Evolutionary conservation across 768 basidiomycete species (phyloP).

Genomic region (Tricholoma sp.): DNA sequence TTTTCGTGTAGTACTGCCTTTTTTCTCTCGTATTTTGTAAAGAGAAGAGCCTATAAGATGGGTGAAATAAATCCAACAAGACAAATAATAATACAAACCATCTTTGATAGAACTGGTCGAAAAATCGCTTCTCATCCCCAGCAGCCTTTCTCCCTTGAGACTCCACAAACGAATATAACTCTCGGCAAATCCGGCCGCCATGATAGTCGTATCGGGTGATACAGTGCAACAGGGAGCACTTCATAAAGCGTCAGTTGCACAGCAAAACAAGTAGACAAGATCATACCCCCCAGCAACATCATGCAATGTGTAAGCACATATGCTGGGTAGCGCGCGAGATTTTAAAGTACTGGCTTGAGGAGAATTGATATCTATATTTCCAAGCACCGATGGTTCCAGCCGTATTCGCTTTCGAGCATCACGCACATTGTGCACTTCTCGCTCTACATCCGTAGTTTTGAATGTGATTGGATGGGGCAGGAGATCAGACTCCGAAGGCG

Average conservation of each 20-base stretch:
- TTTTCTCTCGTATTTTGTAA: constrained; percentile 71
- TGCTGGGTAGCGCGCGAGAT: constrained; percentile 77
- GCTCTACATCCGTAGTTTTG: constrained; percentile 79
- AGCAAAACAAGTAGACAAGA: background rate
- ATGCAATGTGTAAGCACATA: constrained; percentile 93
- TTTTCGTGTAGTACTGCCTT: constrained; percentile 84
- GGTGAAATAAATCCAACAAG: background rate
- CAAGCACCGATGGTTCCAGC: constrained; percentile 69
- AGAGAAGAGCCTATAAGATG: constrained; percentile 46
- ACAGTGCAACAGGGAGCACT: constrained; percentile 86
- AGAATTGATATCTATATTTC: constrained; percentile 51
- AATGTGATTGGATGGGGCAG: constrained; percentile 80
- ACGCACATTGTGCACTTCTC: constrained; percentile 85
- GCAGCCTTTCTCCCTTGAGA: constrained; percentile 86
- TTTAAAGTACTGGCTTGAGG: constrained; percentile 53
- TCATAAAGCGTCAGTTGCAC: constrained; percentile 4
- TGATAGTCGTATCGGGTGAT: constrained; percentile 83
- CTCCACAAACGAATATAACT: constrained; percentile 95
- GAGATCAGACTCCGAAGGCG: constrained; percentile 68
- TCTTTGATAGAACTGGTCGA: constrained; percentile 61
- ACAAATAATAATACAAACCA: constrained; percentile 38
- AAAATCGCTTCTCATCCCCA: constrained; percentile 74
- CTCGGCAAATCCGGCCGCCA: constrained; percentile 95
- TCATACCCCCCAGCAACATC: constrained; percentile 92
- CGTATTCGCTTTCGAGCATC: constrained; percentile 92